Evolutionary conservation across 108 stramenopile species (phyloP).

Genomic region (Epithemia pelagica): DNA sequence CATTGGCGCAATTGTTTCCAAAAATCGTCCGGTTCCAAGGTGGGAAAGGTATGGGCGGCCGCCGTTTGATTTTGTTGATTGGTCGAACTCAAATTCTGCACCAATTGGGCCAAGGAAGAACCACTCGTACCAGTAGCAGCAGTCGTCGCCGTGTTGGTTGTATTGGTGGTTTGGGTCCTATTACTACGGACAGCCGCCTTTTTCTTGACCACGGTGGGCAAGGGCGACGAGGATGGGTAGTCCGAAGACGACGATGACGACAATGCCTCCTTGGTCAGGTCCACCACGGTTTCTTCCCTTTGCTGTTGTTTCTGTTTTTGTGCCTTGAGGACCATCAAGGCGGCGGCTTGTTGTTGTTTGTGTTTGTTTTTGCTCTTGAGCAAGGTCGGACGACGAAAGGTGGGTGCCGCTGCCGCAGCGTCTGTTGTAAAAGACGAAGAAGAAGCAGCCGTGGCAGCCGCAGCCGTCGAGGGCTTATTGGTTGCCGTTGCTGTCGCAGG

Average conservation of each 20-base stretch:
- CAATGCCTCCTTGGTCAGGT: neutral
- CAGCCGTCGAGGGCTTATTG: neutral
- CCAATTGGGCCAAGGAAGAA: neutral
- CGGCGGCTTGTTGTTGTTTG: neutral
- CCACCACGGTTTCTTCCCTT: neutral
- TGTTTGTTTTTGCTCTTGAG: neutral
- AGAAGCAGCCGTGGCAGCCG: too few species aligned
- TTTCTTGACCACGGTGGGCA: neutral
- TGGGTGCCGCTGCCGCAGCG: too few species aligned
- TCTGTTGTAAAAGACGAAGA: neutral
- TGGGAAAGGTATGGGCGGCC: neutral
- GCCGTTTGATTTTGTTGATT: neutral
- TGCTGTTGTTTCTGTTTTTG: neutral
- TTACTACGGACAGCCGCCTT: neutral
- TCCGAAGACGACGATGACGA: neutral
- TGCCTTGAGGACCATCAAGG: neutral
- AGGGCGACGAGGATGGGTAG: neutral
- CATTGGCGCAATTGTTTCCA: constrained; percentile 78
- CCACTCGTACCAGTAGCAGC: neutral
- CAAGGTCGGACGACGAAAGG: neutral
- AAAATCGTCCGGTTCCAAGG: constrained; percentile 52
- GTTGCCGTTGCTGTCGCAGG: neutral
- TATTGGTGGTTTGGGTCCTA: neutral
- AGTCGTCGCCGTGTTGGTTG: neutral
- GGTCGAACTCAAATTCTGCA: constrained; percentile 3